A percentile compares a stretch with the other conserved stretches of the same genome.
These are phyloP conservation scores for Vitis labrusca DNA, from an alignment of 164 flowering plant species.

Conservation along the genomic window DNA sequence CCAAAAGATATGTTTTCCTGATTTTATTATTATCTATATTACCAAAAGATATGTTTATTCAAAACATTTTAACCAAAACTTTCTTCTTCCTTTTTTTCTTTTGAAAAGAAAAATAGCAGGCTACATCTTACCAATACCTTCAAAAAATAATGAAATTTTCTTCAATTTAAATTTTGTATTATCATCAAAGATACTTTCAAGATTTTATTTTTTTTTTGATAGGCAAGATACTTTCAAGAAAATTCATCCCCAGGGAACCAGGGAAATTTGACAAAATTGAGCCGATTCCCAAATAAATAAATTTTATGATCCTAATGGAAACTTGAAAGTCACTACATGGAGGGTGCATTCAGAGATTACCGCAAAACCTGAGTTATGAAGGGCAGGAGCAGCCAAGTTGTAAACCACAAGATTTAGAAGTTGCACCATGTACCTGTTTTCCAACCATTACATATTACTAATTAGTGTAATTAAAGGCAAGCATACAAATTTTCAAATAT, in stretches of 20 bases:
- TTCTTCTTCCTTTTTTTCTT: background rate
- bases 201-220: too few species aligned
- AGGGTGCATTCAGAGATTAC: constrained; percentile 45
- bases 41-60: background rate
- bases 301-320: too few species aligned
- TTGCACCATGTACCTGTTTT: constrained; percentile 88
- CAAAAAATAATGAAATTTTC: background rate
- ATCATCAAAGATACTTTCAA: too few species aligned
- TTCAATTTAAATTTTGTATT: background rate
- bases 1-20: too few species aligned
- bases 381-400: constrained; percentile 80
- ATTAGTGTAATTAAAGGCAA: constrained; percentile 2
- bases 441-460: constrained; percentile 4
- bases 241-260: too few species aligned
- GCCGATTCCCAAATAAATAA: too few species aligned
- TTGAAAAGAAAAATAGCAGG: background rate
- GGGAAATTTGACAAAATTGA: too few species aligned
- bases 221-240: background rate
- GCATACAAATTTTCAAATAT: background rate
- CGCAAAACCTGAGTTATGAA: constrained; percentile 96
- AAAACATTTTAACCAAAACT: background rate
- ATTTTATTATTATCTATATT: too few species aligned
- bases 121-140: background rate
- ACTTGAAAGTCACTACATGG: too few species aligned
- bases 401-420: constrained; percentile 82